Evolutionary conservation across 192 early-diverging fungal species (phyloP).

Genomic region (Rhizoclosmatium sp.): DNA sequence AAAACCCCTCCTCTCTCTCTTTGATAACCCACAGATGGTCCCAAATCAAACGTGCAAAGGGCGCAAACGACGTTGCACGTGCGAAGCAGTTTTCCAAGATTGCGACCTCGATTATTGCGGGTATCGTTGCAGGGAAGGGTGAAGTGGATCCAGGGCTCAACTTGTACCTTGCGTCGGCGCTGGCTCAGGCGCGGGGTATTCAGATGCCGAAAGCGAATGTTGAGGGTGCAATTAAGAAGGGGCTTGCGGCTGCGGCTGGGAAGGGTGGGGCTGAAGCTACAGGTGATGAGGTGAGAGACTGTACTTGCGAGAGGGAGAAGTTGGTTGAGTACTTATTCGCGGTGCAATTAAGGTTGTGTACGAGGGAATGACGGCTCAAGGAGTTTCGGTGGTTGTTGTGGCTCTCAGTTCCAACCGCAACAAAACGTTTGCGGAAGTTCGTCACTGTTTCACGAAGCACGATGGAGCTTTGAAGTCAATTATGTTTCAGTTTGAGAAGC

Average conservation of each 20-base stretch:
- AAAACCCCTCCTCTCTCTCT: too few species aligned
- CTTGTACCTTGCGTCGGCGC: slow-evolving; percentile 51
- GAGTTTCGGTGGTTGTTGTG: slow-evolving; percentile 70
- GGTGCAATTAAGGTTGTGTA: slow-evolving; percentile 53
- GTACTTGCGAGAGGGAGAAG: too few species aligned
- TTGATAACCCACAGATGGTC: slow-evolving; percentile 18
- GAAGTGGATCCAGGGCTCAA: slow-evolving; percentile 67
- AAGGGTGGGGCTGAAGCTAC: slow-evolving; percentile 42
- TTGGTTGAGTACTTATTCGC: too few species aligned
- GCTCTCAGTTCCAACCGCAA: slow-evolving; percentile 66
- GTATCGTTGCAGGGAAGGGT: slow-evolving; percentile 65
- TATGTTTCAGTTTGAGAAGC: slow-evolving; percentile 73
- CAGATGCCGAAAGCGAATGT: slow-evolving; percentile 79
- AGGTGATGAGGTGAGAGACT: slow-evolving; percentile 56
- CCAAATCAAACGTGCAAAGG: slow-evolving; percentile 38
- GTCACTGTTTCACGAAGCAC: slow-evolving; percentile 62
- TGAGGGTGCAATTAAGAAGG: slow-evolving; percentile 75
- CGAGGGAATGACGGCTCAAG: slow-evolving; percentile 69
- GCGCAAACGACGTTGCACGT: slow-evolving; percentile 52
- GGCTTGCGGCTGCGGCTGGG: slow-evolving; percentile 19
- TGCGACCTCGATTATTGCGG: slow-evolving; percentile 67
- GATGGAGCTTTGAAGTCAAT: slow-evolving; percentile 69
- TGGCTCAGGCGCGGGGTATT: slow-evolving; percentile 61
- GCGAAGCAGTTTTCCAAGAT: slow-evolving; percentile 55
- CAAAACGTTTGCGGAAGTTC: slow-evolving; percentile 68